Evolutionary conservation across 176 grass and related monocot species (phyloP).

Genomic region (Cocos nucifera): DNA sequence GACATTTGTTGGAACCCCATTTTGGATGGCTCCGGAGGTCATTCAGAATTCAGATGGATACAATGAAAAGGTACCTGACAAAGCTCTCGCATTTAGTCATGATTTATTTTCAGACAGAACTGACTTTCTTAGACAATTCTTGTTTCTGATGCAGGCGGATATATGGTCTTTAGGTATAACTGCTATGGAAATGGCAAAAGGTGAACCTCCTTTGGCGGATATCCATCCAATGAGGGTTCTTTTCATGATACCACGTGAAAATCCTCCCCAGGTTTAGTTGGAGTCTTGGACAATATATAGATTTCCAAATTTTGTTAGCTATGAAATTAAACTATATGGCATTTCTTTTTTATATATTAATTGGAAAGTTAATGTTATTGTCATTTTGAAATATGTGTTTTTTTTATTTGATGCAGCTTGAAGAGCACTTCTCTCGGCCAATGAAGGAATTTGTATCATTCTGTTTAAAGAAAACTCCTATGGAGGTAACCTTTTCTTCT

Average conservation of each 20-base stretch:
- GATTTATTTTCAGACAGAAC: slow-evolving; percentile 6
- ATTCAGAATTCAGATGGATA: slow-evolving; percentile 99
- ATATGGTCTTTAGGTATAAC: slow-evolving; percentile 99
- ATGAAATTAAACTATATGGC: too few relatives aligned
- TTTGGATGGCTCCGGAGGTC: slow-evolving; percentile 99
- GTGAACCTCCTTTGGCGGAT: slow-evolving; percentile 96
- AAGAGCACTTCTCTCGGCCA: slow-evolving; percentile 94
- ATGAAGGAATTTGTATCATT: slow-evolving; percentile 99
- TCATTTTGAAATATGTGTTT: neutral
- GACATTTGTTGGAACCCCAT: slow-evolving; percentile 99
- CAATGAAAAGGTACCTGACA: slow-evolving; percentile 74
- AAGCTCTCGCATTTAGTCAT: neutral
- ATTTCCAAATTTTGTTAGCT: too few relatives aligned
- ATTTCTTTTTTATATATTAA: too few relatives aligned
- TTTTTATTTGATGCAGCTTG: slow-evolving; percentile 52
- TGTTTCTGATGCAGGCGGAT: slow-evolving; percentile 74
- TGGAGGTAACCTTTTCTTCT: slow-evolving; percentile 54
- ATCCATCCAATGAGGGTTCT: slow-evolving; percentile 99
- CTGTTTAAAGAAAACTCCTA: slow-evolving; percentile 89
- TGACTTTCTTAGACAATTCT: slow-evolving; percentile 21
- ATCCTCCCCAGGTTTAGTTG: slow-evolving; percentile 83
- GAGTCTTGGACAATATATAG: slow-evolving; percentile 1
- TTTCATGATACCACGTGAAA: slow-evolving; percentile 99
- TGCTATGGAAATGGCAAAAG: slow-evolving; percentile 99
- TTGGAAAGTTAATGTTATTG: too few relatives aligned